These are phyloP conservation scores for Erysiphe neolycopersici DNA, from an alignment of 2,329 filamentous ascomycete genomes.

Conservation along the genomic window DNA sequence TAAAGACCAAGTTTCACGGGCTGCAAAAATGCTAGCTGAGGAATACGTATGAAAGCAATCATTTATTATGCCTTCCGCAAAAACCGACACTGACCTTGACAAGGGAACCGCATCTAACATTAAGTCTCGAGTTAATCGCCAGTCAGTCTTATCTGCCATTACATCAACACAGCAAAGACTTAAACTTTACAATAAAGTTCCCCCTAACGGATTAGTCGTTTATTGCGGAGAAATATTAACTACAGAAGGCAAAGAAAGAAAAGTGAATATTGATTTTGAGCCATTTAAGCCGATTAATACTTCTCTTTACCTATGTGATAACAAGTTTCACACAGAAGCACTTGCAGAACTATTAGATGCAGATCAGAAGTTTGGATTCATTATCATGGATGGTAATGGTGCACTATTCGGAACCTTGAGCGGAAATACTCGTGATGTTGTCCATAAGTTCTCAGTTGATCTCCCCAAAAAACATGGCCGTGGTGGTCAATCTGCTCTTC, in stretches of 20 bases:
- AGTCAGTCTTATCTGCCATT: slow-evolving; percentile 92
- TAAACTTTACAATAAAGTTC: slow-evolving; percentile 97
- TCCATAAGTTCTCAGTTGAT: slow-evolving; percentile 97
- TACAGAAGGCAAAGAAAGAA: slow-evolving; percentile 90
- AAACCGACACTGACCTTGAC: slow-evolving; percentile 3
- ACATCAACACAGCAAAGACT: slow-evolving; percentile 97
- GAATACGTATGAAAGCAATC: slow-evolving; percentile 53
- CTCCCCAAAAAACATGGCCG: slow-evolving; percentile 98
- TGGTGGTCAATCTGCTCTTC: slow-evolving; percentile 97
- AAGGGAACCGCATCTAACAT: slow-evolving; percentile 97
- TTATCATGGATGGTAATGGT: slow-evolving; percentile 99
- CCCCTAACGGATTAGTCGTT: slow-evolving; percentile 86
- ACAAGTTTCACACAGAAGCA: slow-evolving; percentile 98
- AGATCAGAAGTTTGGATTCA: slow-evolving; percentile 98
- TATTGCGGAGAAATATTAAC: slow-evolving; percentile 99
- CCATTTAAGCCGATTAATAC: slow-evolving; percentile 99
- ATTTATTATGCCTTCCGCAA: neutral
- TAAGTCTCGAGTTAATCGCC: slow-evolving; percentile 96
- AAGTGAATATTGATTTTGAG: slow-evolving; percentile 99
- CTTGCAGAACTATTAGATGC: slow-evolving; percentile 92
- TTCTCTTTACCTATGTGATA: slow-evolving; percentile 96
- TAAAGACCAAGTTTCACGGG: slow-evolving; percentile 91
- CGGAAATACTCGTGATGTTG: slow-evolving; percentile 85
- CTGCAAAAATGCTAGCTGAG: slow-evolving; percentile 99
- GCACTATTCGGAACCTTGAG: slow-evolving; percentile 90